Evolutionary conservation across 176 grass and related monocot genomes (phyloP).

Genomic region (Rhynchospora breviuscula): DNA sequence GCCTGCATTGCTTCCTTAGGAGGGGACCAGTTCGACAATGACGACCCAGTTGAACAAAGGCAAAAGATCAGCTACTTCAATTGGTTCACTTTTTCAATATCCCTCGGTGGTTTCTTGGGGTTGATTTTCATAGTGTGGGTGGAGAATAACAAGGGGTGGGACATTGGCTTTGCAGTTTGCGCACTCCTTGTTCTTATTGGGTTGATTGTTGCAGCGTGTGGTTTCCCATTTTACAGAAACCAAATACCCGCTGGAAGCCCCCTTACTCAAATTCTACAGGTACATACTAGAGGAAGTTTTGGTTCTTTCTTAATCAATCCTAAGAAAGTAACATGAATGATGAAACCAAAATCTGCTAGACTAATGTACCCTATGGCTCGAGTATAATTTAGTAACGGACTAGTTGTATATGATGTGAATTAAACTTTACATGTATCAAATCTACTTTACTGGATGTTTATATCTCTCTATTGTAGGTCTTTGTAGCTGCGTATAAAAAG

Average conservation of each 20-base stretch:
- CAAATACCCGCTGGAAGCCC: constrained; percentile 51
- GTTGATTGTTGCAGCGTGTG: constrained; percentile 23
- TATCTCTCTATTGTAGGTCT: constrained; percentile 16
- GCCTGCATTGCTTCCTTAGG: constrained; percentile 38
- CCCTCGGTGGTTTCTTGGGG: constrained; percentile 28
- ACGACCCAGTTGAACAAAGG: constrained; percentile 15
- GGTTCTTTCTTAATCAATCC: neutral
- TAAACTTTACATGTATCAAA: neutral
- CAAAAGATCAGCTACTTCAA: constrained; percentile 59
- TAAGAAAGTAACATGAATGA: neutral
- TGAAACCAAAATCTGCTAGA: neutral
- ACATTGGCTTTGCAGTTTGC: constrained; percentile 21
- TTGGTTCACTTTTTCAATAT: constrained; percentile 50
- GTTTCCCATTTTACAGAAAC: constrained; percentile 44
- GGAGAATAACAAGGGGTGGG: constrained; percentile 52
- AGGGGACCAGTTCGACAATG: constrained; percentile 56
- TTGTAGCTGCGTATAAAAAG: constrained; percentile 41
- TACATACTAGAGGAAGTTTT: neutral
- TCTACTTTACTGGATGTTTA: neutral
- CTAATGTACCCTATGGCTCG: neutral
- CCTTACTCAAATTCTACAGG: constrained; percentile 53
- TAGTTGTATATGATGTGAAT: neutral
- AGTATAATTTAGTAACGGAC: neutral
- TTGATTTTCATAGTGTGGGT: constrained; percentile 55
- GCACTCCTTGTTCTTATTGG: constrained; percentile 24